These are phyloP conservation scores for Lyophyllum decastes DNA, from an alignment of 768 basidiomycete genomes.

Conservation along the genomic window DNA sequence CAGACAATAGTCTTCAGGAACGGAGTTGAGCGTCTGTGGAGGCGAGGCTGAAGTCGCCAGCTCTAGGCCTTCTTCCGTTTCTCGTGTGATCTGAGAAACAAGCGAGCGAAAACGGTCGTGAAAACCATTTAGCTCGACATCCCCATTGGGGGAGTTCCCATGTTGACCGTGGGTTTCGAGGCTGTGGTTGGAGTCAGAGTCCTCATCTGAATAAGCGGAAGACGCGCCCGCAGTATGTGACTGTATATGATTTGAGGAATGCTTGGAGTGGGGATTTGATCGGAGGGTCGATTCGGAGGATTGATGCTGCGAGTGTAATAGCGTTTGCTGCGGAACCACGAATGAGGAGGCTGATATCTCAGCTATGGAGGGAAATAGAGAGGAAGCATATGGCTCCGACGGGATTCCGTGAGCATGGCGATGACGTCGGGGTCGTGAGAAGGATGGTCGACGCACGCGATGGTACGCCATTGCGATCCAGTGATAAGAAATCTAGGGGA, in stretches of 20 bases:
- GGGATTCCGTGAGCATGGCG: constrained; percentile 9
- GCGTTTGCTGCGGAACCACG: constrained; percentile 5
- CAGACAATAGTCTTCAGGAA: background rate
- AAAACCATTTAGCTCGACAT: constrained; percentile 40
- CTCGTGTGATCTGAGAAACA: constrained; percentile 50
- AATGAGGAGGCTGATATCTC: constrained; percentile 7
- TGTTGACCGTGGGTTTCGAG: background rate
- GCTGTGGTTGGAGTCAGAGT: background rate
- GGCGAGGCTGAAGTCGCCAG: constrained; percentile 31
- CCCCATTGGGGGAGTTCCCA: background rate
- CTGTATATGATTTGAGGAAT: constrained; percentile 14
- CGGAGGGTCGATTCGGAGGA: constrained; percentile 23
- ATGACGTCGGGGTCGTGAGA: constrained; percentile 15
- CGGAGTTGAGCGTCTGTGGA: background rate
- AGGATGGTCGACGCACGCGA: constrained; percentile 23
- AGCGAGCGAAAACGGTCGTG: constrained; percentile 53
- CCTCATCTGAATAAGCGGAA: constrained; percentile 16
- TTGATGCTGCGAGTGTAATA: constrained; percentile 11
- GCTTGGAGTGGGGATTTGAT: constrained; percentile 15
- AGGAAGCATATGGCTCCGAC: constrained; percentile 18
- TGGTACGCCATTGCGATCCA: constrained; percentile 26
- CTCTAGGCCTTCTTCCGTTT: constrained; percentile 50
- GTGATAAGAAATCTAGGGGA: constrained; percentile 28
- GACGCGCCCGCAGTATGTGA: constrained; percentile 14
- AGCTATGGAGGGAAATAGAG: constrained; percentile 19